Evolutionary conservation across 306 rosid genomes (phyloP), one percentile per base, ranked within the genome.

Genomic region (Cucurbita ficifolia): DNA sequence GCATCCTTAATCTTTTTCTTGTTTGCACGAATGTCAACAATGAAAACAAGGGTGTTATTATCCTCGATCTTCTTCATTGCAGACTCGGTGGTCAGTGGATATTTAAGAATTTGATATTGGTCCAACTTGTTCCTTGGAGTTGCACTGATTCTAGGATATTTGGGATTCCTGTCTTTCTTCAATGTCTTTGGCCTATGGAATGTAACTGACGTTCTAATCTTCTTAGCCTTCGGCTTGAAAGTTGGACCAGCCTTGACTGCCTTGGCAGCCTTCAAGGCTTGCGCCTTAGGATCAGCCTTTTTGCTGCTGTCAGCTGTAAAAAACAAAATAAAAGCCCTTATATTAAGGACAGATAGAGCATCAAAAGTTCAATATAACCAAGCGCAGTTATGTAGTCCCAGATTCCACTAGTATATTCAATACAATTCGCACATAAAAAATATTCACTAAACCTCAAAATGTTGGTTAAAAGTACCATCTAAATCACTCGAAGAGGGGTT

Each of bases 71-170:
- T 69, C 73, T 69, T 69, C 73, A 69, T 69, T 12, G 73, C 73
- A 86, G 97, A 91, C 77, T 91, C 97, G 0, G 97, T 91, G 17
- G 96, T 91, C 21, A 87, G 70, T 36, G 97, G 96, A 59, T 76
- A 91, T 43, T 91, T 91, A 42, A 91, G 96, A 58, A 91, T 91
- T 76, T 91, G 97, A 46, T 91, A 91, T 35, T 89, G 93, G 76
- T 91, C 97, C 86, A 91, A 86, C 85, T 91, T 91, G 82, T 91
- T 86, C 64, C 97, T 89, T 3, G 97, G 96, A 16, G 96, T 79
- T 5, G 89, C 97, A 49, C 97, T 89, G 56, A 91, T 87, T 58
- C 90, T 90, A 10, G 97, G 96, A 70, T 91, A 91, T 80, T 87
- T 89, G 35, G 97, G 73, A 13, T 69, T 69, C 43, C 73, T 69